Conservation (phyloP, 352 stramenopile species). For the Phytophthora sansomeana region DNA sequence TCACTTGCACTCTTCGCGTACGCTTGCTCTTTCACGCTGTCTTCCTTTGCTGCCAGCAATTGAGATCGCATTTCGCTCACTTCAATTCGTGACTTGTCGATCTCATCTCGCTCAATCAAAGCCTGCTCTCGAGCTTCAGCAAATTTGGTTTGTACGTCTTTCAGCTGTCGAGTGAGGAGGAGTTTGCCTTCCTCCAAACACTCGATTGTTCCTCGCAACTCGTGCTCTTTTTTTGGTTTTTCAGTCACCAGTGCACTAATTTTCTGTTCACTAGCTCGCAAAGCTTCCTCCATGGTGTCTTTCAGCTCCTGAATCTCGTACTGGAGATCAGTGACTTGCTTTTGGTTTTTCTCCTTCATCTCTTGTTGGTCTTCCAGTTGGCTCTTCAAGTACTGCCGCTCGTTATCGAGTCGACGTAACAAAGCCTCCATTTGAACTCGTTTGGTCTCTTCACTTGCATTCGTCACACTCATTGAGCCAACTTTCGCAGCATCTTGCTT, state of each 20-base stretch:
- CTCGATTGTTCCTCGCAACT: constrained; percentile 45
- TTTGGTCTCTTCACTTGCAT: constrained; percentile 78
- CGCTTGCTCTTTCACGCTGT: constrained; percentile 62
- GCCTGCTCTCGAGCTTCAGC: constrained; percentile 61
- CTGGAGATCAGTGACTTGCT: constrained; percentile 49
- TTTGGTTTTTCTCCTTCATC: constrained; percentile 52
- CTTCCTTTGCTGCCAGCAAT: constrained; percentile 55
- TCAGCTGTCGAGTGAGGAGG: constrained; percentile 58
- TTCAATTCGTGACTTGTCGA: constrained; percentile 64
- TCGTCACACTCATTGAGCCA: constrained; percentile 58
- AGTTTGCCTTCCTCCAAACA: constrained; percentile 64
- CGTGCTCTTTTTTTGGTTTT: constrained; percentile 45
- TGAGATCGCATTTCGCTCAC: constrained; percentile 55
- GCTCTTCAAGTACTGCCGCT: constrained; percentile 85
- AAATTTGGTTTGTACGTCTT: constrained; percentile 70
- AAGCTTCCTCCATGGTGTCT: constrained; percentile 44
- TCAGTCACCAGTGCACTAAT: constrained; percentile 42
- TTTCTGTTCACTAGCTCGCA: constrained; percentile 48
- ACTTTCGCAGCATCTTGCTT: constrained; percentile 40
- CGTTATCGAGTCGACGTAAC: constrained; percentile 76
- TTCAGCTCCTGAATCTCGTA: constrained; percentile 55
- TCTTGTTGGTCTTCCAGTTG: constrained; percentile 69
- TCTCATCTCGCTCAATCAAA: constrained; percentile 67
- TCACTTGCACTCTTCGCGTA: constrained; percentile 60
- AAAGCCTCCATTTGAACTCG: constrained; percentile 84